phyloP scores from a whole-genome alignment of 2,329 filamentous ascomycete species.

The Metarhizium rileyi region DNA sequence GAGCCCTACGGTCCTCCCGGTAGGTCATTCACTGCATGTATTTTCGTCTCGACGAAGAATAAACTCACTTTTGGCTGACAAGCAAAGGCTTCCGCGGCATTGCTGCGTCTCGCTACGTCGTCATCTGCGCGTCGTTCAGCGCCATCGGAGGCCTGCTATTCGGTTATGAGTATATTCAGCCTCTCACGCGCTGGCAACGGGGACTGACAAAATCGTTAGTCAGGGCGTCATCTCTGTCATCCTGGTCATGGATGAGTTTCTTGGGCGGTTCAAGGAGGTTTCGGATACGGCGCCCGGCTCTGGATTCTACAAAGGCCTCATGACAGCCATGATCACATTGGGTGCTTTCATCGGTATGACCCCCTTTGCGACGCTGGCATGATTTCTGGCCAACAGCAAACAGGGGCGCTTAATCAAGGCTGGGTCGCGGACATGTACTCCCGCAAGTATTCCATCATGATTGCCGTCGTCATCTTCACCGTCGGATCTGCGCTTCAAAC shows the following conservation, averaged over 20 bases:
- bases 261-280: constrained; percentile 22
- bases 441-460: constrained; percentile 22
- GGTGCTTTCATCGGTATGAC: constrained; percentile 31
- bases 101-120: constrained; percentile 22
- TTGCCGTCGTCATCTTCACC: constrained; percentile 24
- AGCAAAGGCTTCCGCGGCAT: constrained; percentile 21
- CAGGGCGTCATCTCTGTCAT: constrained; percentile 32
- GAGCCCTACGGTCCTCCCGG: constrained; percentile 17
- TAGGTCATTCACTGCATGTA: constrained; percentile 1
- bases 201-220: constrained; percentile 1
- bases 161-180: constrained; percentile 16
- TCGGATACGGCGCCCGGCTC: constrained; percentile 25
- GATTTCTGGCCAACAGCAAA: background rate
- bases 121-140: constrained; percentile 22
- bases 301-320: constrained; percentile 30
- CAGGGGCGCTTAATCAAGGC: constrained; percentile 32
- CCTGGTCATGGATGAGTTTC: constrained; percentile 26
- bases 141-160: constrained; percentile 32
- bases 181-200: no score
- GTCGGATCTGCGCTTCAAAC: constrained; percentile 35
- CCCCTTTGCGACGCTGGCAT: background rate
- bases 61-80: background rate
- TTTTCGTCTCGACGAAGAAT: background rate
- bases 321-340: constrained; percentile 38
- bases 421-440: constrained; percentile 24